phyloP scores from a whole-genome alignment of 2,329 filamentous ascomycete genomes.

The Escovopsis weberi region DNA sequence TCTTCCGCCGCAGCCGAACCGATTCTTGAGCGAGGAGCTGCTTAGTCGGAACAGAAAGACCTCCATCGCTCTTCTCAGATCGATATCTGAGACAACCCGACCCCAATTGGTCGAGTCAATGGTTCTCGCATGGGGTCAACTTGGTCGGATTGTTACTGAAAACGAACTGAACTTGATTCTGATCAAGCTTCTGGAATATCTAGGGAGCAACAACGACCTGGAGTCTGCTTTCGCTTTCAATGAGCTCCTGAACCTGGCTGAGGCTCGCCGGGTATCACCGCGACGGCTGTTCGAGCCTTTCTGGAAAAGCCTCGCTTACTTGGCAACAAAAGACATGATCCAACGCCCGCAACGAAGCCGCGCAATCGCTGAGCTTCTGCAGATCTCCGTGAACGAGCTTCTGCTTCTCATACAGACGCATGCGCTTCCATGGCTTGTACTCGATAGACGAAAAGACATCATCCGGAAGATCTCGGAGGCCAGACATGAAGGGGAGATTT shows the following conservation, averaged over 20 bases:
- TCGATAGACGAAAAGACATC: constrained; percentile 62
- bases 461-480: constrained; percentile 70
- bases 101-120: constrained; percentile 65
- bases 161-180: constrained; percentile 79
- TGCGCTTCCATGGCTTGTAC: constrained; percentile 74
- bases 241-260: constrained; percentile 63
- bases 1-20: constrained; percentile 24
- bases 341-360: constrained; percentile 69
- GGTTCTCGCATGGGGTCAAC: constrained; percentile 72
- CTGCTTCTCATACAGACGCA: constrained; percentile 63
- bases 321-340: constrained; percentile 68
- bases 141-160: constrained; percentile 62
- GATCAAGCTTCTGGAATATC: constrained; percentile 69
- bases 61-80: constrained; percentile 55
- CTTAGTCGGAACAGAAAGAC: constrained; percentile 42
- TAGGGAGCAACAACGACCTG: constrained; percentile 70
- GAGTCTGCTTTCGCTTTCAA: constrained; percentile 71
- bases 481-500: constrained; percentile 52
- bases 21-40: constrained; percentile 11
- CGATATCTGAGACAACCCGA: constrained; percentile 54
- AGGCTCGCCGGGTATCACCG: constrained; percentile 45
- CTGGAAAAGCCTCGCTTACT: constrained; percentile 74
- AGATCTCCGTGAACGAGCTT: constrained; percentile 60
- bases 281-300: constrained; percentile 68
- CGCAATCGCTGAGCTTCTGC: constrained; percentile 66